Evolutionary conservation across 1,284 basidiomycete species (phyloP).

Genomic region (Ceratobasidium sp.): DNA sequence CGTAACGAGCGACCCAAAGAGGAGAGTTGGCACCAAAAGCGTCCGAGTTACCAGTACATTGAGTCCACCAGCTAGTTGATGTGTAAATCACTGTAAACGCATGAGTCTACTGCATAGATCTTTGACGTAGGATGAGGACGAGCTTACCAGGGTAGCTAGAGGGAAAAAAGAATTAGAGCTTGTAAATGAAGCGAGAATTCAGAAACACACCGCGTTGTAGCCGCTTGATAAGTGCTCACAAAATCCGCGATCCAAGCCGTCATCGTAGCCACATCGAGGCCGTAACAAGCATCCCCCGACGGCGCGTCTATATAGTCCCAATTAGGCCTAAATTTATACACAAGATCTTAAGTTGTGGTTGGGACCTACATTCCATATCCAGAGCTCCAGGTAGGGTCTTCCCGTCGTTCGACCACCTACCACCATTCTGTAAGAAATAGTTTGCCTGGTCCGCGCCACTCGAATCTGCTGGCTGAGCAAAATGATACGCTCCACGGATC

Average conservation of each 20-base stretch:
- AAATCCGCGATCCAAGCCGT: slow-evolving; percentile 71
- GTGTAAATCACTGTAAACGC: no score
- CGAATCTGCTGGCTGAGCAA: slow-evolving; percentile 64
- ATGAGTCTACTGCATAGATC: no score
- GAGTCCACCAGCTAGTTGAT: slow-evolving; percentile 72
- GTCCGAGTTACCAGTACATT: slow-evolving; percentile 69
- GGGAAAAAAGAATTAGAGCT: no score
- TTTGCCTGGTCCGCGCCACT: slow-evolving; percentile 66
- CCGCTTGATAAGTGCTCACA: slow-evolving; percentile 66
- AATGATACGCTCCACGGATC: slow-evolving; percentile 70
- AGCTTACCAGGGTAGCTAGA: no score
- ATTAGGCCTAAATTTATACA: not conserved
- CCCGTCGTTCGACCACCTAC: slow-evolving; percentile 67
- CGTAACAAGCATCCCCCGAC: slow-evolving; percentile 60
- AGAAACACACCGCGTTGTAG: slow-evolving; percentile 57
- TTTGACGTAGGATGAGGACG: no score
- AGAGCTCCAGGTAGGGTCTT: slow-evolving; percentile 71
- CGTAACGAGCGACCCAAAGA: slow-evolving; percentile 68
- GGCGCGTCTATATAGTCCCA: no score
- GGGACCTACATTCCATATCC: slow-evolving; percentile 67
- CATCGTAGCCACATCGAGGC: slow-evolving; percentile 64
- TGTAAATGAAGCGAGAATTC: no score
- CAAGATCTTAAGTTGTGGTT: not conserved
- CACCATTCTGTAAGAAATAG: slow-evolving; percentile 70
- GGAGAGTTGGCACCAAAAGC: slow-evolving; percentile 64